Conservation (phyloP, 2,329 filamentous ascomycete genomes). For the Corynespora cassiicola region DNA sequence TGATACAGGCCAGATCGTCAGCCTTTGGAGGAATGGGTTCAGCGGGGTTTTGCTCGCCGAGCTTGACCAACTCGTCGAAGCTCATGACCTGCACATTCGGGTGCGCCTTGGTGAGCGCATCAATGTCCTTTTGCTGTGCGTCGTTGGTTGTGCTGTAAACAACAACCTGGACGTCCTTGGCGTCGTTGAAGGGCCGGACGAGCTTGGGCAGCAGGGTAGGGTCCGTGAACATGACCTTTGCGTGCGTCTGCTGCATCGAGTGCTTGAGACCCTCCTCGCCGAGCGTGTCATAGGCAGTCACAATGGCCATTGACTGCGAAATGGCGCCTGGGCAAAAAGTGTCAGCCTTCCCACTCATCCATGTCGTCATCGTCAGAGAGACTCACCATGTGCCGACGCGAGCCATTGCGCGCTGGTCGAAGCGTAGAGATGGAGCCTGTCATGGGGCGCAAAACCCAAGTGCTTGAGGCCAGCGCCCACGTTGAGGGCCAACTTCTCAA, state of each 20-base stretch:
- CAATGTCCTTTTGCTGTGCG: conserved; percentile 59
- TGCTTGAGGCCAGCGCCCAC: conserved; percentile 77
- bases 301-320: conserved; percentile 88
- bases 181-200: conserved; percentile 61
- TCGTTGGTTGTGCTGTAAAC: conserved; percentile 65
- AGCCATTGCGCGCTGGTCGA: conserved; percentile 86
- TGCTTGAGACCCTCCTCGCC: conserved; percentile 84
- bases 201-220: conserved; percentile 70
- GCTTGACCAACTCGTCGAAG: conserved; percentile 62
- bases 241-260: conserved; percentile 81
- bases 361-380: not conserved
- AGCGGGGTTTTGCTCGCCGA: conserved; percentile 70
- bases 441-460: conserved; percentile 70
- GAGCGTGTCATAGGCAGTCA: conserved; percentile 94
- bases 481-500: conserved; percentile 72
- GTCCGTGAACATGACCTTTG: conserved; percentile 86
- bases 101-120: conserved; percentile 61
- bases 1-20: conserved; percentile 81
- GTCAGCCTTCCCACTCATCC: conserved; percentile 17
- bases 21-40: conserved; percentile 75
- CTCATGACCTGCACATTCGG: conserved; percentile 60
- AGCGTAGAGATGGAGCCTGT: conserved; percentile 82
- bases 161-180: conserved; percentile 62
- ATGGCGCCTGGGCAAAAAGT: conserved; percentile 57
- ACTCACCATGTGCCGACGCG: conserved; percentile 73